These are phyloP conservation scores for Pythium aquatile DNA, from an alignment of 352 stramenopile species.

Conservation along the genomic window DNA sequence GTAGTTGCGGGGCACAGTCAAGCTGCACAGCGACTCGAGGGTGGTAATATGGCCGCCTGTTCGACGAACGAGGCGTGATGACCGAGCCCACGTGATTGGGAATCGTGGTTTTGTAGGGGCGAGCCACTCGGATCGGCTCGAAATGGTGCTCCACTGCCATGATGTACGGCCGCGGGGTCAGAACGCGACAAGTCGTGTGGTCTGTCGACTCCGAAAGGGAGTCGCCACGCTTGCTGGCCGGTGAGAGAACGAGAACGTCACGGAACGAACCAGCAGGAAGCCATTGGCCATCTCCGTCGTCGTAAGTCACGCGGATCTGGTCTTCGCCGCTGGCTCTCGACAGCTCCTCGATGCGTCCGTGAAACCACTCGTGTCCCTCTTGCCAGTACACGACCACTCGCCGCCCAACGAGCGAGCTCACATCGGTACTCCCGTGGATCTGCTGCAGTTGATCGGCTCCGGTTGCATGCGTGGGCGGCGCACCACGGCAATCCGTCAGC, in stretches of 20 bases:
- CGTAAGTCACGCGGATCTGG: slow-evolving; percentile 39
- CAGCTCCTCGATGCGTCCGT: slow-evolving; percentile 28
- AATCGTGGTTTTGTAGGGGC: slow-evolving; percentile 33
- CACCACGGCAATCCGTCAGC: slow-evolving; percentile 11
- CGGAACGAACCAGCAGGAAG: slow-evolving; percentile 27
- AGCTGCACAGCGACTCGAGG: slow-evolving; percentile 2
- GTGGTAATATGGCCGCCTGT: slow-evolving; percentile 7
- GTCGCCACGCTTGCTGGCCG: not conserved
- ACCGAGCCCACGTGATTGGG: slow-evolving; percentile 37
- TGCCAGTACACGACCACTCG: slow-evolving; percentile 41
- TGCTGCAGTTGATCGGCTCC: slow-evolving; percentile 36
- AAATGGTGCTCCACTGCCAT: slow-evolving; percentile 35
- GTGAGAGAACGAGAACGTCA: slow-evolving; percentile 33
- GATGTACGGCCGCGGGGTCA: slow-evolving; percentile 40
- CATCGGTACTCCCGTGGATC: slow-evolving; percentile 13
- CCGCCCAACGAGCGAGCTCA: slow-evolving; percentile 5
- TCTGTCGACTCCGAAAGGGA: not conserved
- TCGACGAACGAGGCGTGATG: slow-evolving; percentile 30
- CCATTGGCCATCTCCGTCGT: slow-evolving; percentile 54
- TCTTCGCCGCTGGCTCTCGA: slow-evolving; percentile 1
- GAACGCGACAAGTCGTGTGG: slow-evolving; percentile 1
- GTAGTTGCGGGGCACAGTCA: not conserved
- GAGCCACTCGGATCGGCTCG: slow-evolving; percentile 35
- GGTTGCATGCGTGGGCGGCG: not conserved
- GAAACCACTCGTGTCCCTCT: slow-evolving; percentile 42